Evolutionary conservation across 805 yeast genomes (phyloP).

Genomic region (Ogataea pilisensis): DNA sequence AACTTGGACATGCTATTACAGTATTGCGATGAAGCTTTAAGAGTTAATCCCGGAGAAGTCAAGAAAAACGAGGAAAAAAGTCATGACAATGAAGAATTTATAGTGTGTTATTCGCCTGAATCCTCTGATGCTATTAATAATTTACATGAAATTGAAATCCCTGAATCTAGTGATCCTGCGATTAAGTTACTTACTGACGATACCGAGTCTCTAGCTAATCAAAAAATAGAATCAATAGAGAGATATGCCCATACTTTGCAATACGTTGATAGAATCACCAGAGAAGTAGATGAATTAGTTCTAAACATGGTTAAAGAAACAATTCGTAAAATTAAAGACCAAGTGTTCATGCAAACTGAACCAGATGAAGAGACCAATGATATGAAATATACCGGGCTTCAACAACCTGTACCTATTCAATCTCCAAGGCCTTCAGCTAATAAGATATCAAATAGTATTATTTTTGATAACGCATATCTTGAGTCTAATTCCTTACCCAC

Average conservation of each 20-base stretch:
- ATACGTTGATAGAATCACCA: constrained; percentile 70
- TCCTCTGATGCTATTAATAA: constrained; percentile 52
- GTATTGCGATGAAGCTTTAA: constrained; percentile 69
- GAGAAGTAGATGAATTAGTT: constrained; percentile 72
- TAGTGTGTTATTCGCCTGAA: constrained; percentile 51
- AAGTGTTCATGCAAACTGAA: constrained; percentile 19
- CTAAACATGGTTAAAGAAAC: constrained; percentile 60
- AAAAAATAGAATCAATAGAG: constrained; percentile 65
- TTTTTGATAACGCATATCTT: constrained; percentile 21
- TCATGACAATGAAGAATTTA: constrained; percentile 21
- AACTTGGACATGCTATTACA: constrained; percentile 54
- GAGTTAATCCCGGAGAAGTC: constrained; percentile 68
- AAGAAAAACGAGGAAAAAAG: constrained; percentile 20
- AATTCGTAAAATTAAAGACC: constrained; percentile 47
- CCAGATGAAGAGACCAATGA: constrained; percentile 14
- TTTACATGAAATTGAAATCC: constrained; percentile 36
- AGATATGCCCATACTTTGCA: constrained; percentile 71
- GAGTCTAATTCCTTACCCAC: constrained; percentile 11
- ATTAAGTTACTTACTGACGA: constrained; percentile 60
- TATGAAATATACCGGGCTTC: not conserved
- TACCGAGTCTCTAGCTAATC: constrained; percentile 54
- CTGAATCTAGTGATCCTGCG: constrained; percentile 62
- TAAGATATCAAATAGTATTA: constrained; percentile 10
- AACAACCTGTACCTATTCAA: constrained; percentile 13
- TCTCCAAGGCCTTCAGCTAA: constrained; percentile 19